Evolutionary conservation across 2,329 filamentous ascomycete genomes (phyloP).

Genomic region (Fusarium pseudograminearum): DNA sequence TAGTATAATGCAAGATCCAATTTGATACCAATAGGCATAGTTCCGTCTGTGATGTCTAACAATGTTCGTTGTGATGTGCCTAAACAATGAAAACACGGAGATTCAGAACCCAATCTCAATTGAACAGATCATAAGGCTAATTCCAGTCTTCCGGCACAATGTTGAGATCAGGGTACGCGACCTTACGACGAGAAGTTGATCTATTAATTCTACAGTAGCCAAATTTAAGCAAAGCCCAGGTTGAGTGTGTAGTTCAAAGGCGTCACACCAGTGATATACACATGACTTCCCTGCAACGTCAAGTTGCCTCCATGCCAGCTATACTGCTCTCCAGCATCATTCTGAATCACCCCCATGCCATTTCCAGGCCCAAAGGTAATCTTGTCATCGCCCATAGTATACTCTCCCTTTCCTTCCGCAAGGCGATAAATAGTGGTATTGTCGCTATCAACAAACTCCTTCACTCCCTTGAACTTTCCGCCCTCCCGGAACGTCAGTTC

Average conservation of each 20-base stretch:
- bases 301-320: constrained; percentile 22
- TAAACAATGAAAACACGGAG: too few species aligned
- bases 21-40: not conserved
- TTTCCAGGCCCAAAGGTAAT: constrained; percentile 18
- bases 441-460: constrained; percentile 17
- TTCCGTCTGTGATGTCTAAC: not conserved
- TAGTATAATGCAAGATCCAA: constrained; percentile 9
- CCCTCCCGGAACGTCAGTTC: constrained; percentile 26
- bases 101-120: not conserved
- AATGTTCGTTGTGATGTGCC: not conserved
- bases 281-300: constrained; percentile 10
- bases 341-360: not conserved
- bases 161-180: not conserved
- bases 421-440: constrained; percentile 13
- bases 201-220: not conserved
- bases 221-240: constrained; percentile 8
- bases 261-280: constrained; percentile 17
- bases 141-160: not conserved
- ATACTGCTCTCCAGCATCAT: constrained; percentile 25
- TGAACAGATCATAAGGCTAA: not conserved
- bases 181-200: not conserved
- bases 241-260: constrained; percentile 25
- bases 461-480: constrained; percentile 18
- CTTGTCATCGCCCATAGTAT: not conserved
- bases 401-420: constrained; percentile 12